phyloP scores from a whole-genome alignment of 2,329 filamentous ascomycete genomes.

The Aplosporella prunicola region DNA sequence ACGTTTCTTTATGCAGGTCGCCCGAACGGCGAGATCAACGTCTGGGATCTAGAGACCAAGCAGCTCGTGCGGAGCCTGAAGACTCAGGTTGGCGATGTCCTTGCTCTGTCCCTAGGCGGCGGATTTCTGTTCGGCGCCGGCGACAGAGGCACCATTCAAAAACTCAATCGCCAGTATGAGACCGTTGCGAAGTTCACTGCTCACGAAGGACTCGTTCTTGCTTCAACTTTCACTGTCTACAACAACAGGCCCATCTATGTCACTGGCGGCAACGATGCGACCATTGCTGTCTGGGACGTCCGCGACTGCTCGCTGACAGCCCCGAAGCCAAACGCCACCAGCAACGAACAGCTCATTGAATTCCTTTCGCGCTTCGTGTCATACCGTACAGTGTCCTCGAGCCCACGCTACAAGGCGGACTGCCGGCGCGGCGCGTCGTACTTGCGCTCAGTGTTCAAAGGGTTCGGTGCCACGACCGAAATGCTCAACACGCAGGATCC shows the following conservation, averaged over 20 bases:
- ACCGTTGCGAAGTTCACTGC: conserved; percentile 70
- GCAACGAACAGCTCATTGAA: conserved; percentile 53
- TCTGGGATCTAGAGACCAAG: conserved; percentile 93
- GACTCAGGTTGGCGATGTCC: conserved; percentile 70
- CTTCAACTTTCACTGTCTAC: conserved; percentile 65
- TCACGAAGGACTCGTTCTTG: conserved; percentile 77
- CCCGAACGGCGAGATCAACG: conserved; percentile 76
- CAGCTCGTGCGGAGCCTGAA: conserved; percentile 84
- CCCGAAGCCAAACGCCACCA: conserved; percentile 40
- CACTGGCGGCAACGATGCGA: conserved; percentile 87
- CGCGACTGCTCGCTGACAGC: conserved; percentile 43
- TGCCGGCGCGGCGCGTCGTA: conserved; percentile 89
- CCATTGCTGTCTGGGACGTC: conserved; percentile 80
- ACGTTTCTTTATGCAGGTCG: conserved; percentile 90
- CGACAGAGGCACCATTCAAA: conserved; percentile 71
- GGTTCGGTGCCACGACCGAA: conserved; percentile 79
- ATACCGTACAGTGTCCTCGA: conserved; percentile 83
- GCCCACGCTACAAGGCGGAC: conserved; percentile 78
- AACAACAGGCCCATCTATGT: conserved; percentile 74
- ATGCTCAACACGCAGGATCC: conserved; percentile 72
- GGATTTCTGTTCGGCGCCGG: conserved; percentile 80
- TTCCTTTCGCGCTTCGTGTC: conserved; percentile 75
- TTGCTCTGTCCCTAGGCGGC: conserved; percentile 76
- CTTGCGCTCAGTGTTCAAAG: conserved; percentile 80
- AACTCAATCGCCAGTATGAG: conserved; percentile 75